Evolutionary conservation across 1,139 yeast species (phyloP).

Genomic region (Citeromyces hawaiiensis): DNA sequence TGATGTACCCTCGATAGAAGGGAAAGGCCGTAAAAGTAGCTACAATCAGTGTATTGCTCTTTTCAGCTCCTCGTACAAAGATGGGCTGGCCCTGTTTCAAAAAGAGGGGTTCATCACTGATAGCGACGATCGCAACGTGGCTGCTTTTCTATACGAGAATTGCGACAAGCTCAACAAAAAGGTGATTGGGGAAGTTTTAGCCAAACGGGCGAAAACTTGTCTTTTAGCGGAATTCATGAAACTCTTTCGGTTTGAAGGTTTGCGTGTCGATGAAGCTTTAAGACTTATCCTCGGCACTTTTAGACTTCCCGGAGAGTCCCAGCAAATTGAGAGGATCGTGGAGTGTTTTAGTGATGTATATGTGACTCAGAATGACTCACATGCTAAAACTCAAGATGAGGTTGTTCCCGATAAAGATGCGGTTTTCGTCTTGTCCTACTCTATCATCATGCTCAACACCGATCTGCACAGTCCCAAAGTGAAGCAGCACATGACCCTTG

Average conservation of each 20-base stretch:
- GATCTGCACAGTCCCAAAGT: conserved; percentile 72
- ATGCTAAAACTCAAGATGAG: conserved; percentile 12
- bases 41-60: conserved; percentile 63
- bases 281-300: conserved; percentile 72
- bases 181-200: conserved; percentile 72
- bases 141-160: conserved; percentile 62
- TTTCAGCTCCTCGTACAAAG: conserved; percentile 68
- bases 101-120: conserved; percentile 54
- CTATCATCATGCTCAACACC: conserved; percentile 67
- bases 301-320: conserved; percentile 95
- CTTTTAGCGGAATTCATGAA: conserved; percentile 54
- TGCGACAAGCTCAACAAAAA: conserved; percentile 79
- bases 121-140: conserved; percentile 44
- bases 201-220: conserved; percentile 56
- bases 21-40: conserved; percentile 51
- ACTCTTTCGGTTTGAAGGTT: conserved; percentile 59
- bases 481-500: conserved; percentile 78
- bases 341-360: conserved; percentile 79
- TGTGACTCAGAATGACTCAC: conserved; percentile 33
- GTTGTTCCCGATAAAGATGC: conserved; percentile 64
- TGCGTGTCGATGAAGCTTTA: conserved; percentile 88
- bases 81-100: conserved; percentile 53
- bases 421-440: conserved; percentile 59
- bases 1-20: conserved; percentile 21
- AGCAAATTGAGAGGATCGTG: conserved; percentile 85